Conservation (phyloP, 1,139 yeast genomes). For the Starmera stellimalicola region DNA sequence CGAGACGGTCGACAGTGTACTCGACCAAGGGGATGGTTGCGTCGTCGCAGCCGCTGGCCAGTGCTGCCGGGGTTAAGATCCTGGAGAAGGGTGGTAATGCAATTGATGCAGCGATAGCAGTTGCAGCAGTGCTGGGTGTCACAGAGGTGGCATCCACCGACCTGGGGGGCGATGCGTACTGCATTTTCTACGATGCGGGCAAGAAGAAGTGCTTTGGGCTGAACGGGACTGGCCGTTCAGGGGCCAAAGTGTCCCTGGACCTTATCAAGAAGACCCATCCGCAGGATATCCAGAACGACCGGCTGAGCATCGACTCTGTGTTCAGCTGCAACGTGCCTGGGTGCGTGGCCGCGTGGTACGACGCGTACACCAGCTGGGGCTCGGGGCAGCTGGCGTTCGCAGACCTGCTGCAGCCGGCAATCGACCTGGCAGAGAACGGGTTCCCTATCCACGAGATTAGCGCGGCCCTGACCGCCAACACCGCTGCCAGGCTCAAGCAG, state of each 20-base stretch:
- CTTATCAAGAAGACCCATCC: constrained; percentile 34
- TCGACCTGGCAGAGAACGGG: constrained; percentile 60
- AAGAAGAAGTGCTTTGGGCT: constrained; percentile 50
- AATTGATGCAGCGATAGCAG: constrained; percentile 69
- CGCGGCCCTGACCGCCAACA: constrained; percentile 41
- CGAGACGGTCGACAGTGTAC: constrained; percentile 71
- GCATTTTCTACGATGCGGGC: constrained; percentile 45
- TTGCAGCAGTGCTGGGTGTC: constrained; percentile 64
- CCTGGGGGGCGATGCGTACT: constrained; percentile 77
- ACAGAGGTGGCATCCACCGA: constrained; percentile 76
- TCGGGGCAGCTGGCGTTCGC: constrained; percentile 52
- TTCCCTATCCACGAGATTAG: constrained; percentile 55
- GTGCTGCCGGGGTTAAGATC: constrained; percentile 62
- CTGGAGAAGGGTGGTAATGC: constrained; percentile 71
- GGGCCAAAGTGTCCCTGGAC: constrained; percentile 41
- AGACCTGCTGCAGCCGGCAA: constrained; percentile 61
- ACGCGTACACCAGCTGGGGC: constrained; percentile 63
- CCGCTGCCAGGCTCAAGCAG: constrained; percentile 28
- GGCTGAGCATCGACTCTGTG: constrained; percentile 39
- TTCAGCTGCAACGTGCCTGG: constrained; percentile 69
- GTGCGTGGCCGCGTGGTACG: constrained; percentile 70
- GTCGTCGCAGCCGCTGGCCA: constrained; percentile 70
- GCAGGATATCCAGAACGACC: constrained; percentile 13
- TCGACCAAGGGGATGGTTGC: constrained; percentile 69
- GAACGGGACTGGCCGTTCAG: constrained; percentile 73